A percentile compares a stretch with the other conserved stretches of the same genome.
Evolutionary conservation across 768 basidiomycete species (phyloP).

Genomic region (Phylloporus rhodoxanthus): DNA sequence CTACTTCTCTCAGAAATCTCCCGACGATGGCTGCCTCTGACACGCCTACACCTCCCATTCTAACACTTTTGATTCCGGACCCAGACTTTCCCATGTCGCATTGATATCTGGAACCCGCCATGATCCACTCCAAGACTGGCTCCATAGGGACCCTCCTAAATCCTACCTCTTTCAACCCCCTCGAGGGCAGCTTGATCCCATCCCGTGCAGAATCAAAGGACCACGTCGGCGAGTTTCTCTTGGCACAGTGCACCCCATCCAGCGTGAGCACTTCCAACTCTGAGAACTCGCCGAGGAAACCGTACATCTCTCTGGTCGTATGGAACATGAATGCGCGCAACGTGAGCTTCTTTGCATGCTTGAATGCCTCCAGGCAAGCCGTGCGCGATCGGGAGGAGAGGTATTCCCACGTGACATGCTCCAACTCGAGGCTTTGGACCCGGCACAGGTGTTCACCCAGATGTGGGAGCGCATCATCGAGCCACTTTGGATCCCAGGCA

Average conservation of each 20-base stretch:
- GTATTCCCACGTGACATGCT: slow-evolving; percentile 30
- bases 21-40: slow-evolving; percentile 25
- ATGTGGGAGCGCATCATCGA: slow-evolving; percentile 25
- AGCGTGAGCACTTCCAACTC: slow-evolving; percentile 25
- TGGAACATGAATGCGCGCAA: slow-evolving; percentile 24
- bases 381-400: slow-evolving; percentile 24
- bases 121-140: slow-evolving; percentile 28
- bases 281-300: slow-evolving; percentile 24
- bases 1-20: slow-evolving; percentile 20
- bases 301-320: slow-evolving; percentile 24
- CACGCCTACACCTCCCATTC: slow-evolving; percentile 25
- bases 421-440: slow-evolving; percentile 25
- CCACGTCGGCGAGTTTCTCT: slow-evolving; percentile 12
- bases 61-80: slow-evolving; percentile 16
- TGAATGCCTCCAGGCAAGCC: slow-evolving; percentile 24
- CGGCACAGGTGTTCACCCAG: slow-evolving; percentile 17
- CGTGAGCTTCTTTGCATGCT: slow-evolving; percentile 13
- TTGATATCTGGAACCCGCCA: slow-evolving; percentile 13
- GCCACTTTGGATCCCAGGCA: slow-evolving; percentile 31
- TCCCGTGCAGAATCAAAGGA: slow-evolving; percentile 3
- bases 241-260: slow-evolving; percentile 26
- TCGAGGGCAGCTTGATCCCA: slow-evolving; percentile 15
- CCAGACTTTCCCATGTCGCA: slow-evolving; percentile 6
- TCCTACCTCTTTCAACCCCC: slow-evolving; percentile 22
- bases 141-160: slow-evolving; percentile 22